Base-by-base conservation (phyloP, 495 filamentous ascomycete species). In the Podospora fimiseda region DNA sequence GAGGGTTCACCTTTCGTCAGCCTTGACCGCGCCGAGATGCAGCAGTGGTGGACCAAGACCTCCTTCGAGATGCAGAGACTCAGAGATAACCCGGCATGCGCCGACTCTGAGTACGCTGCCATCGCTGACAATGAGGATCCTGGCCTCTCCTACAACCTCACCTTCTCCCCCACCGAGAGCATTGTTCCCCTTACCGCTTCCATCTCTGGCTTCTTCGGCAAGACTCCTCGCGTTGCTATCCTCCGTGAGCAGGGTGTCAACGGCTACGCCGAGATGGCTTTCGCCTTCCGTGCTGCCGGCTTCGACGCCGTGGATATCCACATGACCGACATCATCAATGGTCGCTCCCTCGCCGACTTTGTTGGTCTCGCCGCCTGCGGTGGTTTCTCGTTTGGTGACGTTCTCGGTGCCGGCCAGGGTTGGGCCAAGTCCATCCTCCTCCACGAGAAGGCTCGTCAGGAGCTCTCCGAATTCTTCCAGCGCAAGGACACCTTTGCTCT, bases 331-430 rank as follows among this genome's bases (percentile, higher is more conserved):
- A 83, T 98, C 59, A 83, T 96, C 59, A 78, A 78, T 14, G 86
- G 84, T 20, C 80, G 82, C 21, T 90, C 88, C 1, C 83, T 98
- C 14, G 74, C 83, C 52, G 82, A 80, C 59, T 96, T 94, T 58
- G 82, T 83, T 43, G 93, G 93, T 58, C 80, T 97, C 16, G 93
- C 92, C 22, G 91, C 90, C 54, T 95, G 91, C 59, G 94, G 93
- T 57, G 94, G 93, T 50, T 98, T 98, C 80, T 95, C 89, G 13
- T 96, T 94, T 69, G 94, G 93, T 61, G 93, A 98, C 56, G 90
- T 96, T 36, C 82, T 97, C 2, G 94, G 92, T 50, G 94, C 94
- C 24, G 93, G 93, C 27, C 85, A 87, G 59, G 93, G 94, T 44
- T 98, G 93, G 93, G 90, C 94, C n/a, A 90, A 91, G 65, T 90